phyloP scores from a whole-genome alignment of 192 early-diverging fungal species.

The Rhizoclosmatium sp. region DNA sequence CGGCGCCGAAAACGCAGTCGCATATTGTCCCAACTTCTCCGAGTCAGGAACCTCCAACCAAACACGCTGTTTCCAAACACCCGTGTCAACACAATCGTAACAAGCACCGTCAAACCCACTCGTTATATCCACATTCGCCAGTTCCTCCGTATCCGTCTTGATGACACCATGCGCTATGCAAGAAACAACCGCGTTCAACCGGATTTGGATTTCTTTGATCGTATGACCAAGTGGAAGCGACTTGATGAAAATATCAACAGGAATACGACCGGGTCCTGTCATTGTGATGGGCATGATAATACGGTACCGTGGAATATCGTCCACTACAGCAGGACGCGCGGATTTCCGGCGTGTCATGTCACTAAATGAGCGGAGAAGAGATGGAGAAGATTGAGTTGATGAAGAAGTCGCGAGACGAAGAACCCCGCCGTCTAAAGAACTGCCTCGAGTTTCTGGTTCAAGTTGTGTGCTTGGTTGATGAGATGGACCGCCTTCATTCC shows the following conservation, averaged over 20 bases:
- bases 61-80: conserved; percentile 28
- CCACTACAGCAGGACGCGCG: neutral
- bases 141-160: neutral
- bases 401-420: neutral
- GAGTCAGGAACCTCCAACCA: conserved; percentile 23
- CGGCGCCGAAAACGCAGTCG: conserved; percentile 16
- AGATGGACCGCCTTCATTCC: neutral
- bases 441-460: neutral
- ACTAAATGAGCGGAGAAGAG: neutral
- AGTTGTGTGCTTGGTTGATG: neutral
- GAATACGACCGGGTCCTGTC: conserved; percentile 21
- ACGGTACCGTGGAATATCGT: conserved; percentile 17
- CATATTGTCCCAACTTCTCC: conserved; percentile 13
- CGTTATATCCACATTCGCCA: neutral
- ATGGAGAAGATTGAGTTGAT: neutral
- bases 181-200: neutral
- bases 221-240: conserved; percentile 9
- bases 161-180: conserved; percentile 2
- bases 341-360: neutral
- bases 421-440: no score
- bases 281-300: conserved; percentile 35
- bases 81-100: neutral
- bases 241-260: conserved; percentile 25
- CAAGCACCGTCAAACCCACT: neutral
- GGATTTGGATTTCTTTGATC: neutral